Conservation (phyloP, 225 moss, liverwort and hornwort genomes). For the Polytrichum formosum region DNA sequence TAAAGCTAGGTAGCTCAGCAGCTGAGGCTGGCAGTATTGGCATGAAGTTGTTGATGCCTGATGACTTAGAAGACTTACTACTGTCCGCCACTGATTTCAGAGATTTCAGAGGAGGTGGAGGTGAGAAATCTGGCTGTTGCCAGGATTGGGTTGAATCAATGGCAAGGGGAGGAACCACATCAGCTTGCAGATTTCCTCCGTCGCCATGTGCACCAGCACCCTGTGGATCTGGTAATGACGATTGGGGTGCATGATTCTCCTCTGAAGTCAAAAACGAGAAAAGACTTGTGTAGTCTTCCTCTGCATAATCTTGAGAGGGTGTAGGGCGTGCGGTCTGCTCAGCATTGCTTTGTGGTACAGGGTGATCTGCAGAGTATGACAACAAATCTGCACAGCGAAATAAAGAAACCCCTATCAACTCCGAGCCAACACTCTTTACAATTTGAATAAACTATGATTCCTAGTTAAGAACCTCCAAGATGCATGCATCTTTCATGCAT, state of each 20-base stretch:
- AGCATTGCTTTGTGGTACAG: slow-evolving; percentile 17
- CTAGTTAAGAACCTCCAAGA: not conserved
- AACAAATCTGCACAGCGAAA: slow-evolving; percentile 48
- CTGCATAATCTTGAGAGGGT: not conserved
- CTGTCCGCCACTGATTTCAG: slow-evolving; percentile 9
- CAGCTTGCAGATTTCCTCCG: slow-evolving; percentile 17
- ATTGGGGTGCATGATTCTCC: not conserved
- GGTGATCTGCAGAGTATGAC: slow-evolving; percentile 36
- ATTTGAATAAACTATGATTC: too few species aligned
- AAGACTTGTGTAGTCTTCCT: not conserved
- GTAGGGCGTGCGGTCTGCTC: not conserved
- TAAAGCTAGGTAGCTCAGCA: slow-evolving; percentile 49
- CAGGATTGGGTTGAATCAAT: slow-evolving; percentile 24
- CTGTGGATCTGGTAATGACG: slow-evolving; percentile 13
- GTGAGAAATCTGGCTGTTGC: slow-evolving; percentile 26
- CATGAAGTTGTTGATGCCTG: slow-evolving; percentile 29
- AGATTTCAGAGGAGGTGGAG: slow-evolving; percentile 18
- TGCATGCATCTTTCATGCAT: not conserved
- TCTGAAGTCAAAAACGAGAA: not conserved
- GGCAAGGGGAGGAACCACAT: slow-evolving; percentile 9
- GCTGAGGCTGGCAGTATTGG: slow-evolving; percentile 55
- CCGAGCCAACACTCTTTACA: slow-evolving; percentile 7
- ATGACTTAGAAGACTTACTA: slow-evolving; percentile 9
- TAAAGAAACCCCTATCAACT: slow-evolving; percentile 25
- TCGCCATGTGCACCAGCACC: slow-evolving; percentile 2